A percentile compares a stretch with the other conserved stretches of the same genome.
These are phyloP conservation scores for Microcyclospora tardicrescens DNA, from an alignment of 2,329 filamentous ascomycete genomes.

Conservation along the genomic window DNA sequence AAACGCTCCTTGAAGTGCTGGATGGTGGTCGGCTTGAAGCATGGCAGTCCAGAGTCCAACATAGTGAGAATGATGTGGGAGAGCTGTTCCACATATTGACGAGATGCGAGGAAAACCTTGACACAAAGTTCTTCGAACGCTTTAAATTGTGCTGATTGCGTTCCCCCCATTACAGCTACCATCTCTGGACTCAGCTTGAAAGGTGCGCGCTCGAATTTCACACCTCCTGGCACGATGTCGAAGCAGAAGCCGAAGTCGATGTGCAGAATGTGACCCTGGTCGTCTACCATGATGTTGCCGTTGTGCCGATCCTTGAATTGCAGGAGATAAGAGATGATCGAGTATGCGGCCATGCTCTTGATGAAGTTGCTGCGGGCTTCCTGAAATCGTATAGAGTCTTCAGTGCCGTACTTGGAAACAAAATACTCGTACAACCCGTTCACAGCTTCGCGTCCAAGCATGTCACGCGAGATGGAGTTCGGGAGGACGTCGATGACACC, in stretches of 20 bases:
- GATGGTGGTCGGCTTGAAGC: constrained; percentile 94
- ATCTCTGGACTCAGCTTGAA: constrained; percentile 98
- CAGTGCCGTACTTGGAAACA: constrained; percentile 89
- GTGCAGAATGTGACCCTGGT: constrained; percentile 91
- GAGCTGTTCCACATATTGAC: constrained; percentile 79
- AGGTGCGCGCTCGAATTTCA: constrained; percentile 92
- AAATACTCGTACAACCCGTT: constrained; percentile 99
- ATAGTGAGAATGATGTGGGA: constrained; percentile 83
- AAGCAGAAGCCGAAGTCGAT: constrained; percentile 99
- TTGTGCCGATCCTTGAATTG: constrained; percentile 99
- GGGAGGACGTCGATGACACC: constrained; percentile 97
- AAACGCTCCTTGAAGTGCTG: constrained; percentile 87
- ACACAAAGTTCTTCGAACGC: constrained; percentile 96
- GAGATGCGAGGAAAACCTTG: constrained; percentile 81
- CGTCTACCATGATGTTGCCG: constrained; percentile 99
- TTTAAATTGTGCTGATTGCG: constrained; percentile 74
- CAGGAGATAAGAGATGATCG: constrained; percentile 85
- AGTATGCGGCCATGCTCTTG: constrained; percentile 98
- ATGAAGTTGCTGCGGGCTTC: constrained; percentile 94
- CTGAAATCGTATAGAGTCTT: constrained; percentile 89
- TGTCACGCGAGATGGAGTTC: constrained; percentile 95
- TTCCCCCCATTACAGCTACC: constrained; percentile 97
- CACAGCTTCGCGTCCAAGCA: constrained; percentile 94
- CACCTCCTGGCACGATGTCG: constrained; percentile 91
- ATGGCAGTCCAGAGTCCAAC: constrained; percentile 91